Evolutionary conservation across 306 rosid species (phyloP).

Genomic region (Mimosa pudica): DNA sequence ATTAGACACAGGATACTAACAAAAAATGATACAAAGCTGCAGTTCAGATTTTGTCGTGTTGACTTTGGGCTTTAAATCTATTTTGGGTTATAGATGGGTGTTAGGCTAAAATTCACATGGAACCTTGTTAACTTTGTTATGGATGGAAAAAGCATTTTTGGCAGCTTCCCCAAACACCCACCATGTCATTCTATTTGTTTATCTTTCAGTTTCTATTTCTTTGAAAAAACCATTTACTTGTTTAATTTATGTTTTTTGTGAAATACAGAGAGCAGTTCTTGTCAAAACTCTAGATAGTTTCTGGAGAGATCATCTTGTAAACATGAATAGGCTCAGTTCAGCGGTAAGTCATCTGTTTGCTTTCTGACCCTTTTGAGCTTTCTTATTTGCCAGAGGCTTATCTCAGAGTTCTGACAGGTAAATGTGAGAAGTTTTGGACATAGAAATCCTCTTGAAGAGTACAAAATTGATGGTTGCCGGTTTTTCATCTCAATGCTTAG

Average conservation of each 20-base stretch:
- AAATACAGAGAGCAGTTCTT: conserved; percentile 86
- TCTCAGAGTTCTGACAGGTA: conserved; percentile 61
- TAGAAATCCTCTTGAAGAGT: conserved; percentile 96
- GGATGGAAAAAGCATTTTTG: too few relatives aligned
- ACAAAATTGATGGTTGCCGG: conserved; percentile 95
- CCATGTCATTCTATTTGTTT: not conserved
- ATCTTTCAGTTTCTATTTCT: conserved; percentile 4
- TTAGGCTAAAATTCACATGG: too few relatives aligned
- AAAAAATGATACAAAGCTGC: not conserved
- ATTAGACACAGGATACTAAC: not conserved
- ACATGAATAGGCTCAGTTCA: conserved; percentile 95
- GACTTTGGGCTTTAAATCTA: too few relatives aligned
- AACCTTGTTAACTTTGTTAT: too few relatives aligned
- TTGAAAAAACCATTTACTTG: not conserved
- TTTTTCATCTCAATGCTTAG: conserved; percentile 98
- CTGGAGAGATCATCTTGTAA: conserved; percentile 98
- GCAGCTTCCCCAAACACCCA: too few relatives aligned
- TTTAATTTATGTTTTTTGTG: conserved; percentile 20
- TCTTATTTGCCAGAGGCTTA: conserved; percentile 34
- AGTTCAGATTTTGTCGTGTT: not conserved
- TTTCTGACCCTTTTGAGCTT: conserved; percentile 34
- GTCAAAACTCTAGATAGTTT: conserved; percentile 91
- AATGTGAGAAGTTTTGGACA: conserved; percentile 96
- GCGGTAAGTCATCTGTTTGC: conserved; percentile 61
- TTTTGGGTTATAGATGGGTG: too few relatives aligned